Evolutionary conservation across 805 yeast species (phyloP).

Genomic region (Maudiozyma pseudohumilis): DNA sequence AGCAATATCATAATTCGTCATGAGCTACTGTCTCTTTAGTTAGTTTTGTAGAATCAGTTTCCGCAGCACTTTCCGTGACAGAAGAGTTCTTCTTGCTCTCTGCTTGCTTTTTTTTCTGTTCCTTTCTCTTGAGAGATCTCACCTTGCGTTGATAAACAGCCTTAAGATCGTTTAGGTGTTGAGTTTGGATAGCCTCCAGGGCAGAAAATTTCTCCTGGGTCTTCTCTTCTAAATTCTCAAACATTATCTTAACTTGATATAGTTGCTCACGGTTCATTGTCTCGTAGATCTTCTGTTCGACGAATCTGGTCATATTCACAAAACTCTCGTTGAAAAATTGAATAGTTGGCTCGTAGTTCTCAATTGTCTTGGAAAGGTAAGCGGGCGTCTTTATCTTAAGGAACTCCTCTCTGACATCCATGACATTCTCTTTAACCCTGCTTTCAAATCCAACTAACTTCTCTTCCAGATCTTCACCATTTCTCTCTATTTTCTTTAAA

Average conservation of each 20-base stretch:
- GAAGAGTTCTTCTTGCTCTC: not conserved
- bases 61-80: too few relatives aligned
- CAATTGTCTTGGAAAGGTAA: constrained; percentile 9
- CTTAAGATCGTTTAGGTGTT: constrained; percentile 27
- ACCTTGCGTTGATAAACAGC: constrained; percentile 17
- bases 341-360: constrained; percentile 9
- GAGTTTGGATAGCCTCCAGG: constrained; percentile 17
- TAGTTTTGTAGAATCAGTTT: not conserved
- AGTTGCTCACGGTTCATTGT: constrained; percentile 23
- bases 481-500: constrained; percentile 35
- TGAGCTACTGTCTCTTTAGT: constrained; percentile 6
- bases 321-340: constrained; percentile 10
- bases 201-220: constrained; percentile 11
- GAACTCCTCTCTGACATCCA: constrained; percentile 46
- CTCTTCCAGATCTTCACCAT: constrained; percentile 36
- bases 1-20: constrained; percentile 13
- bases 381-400: constrained; percentile 32
- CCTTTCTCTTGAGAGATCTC: constrained; percentile 22
- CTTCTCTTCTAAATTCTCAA: constrained; percentile 14
- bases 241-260: constrained; percentile 24
- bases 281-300: constrained; percentile 18
- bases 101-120: constrained; percentile 8
- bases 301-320: constrained; percentile 14
- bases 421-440: constrained; percentile 34
- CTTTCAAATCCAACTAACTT: constrained; percentile 36